Conservation (phyloP, 1,139 yeast genomes). For the Pichia sp. region DNA sequence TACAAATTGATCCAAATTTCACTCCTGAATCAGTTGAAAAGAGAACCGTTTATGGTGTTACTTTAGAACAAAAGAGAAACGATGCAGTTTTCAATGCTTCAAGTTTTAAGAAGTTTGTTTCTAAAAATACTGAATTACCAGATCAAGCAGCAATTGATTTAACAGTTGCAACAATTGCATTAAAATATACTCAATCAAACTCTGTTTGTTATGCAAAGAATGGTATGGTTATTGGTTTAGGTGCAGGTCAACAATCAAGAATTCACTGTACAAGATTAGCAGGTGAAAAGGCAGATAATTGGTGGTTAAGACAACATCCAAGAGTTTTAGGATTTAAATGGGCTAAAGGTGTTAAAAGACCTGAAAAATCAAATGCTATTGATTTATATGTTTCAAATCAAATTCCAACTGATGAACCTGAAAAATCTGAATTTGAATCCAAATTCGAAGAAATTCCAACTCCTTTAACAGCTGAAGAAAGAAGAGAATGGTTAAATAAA, state of each 20-base stretch:
- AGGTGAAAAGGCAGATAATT: constrained; percentile 98
- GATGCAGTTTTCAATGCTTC: constrained; percentile 89
- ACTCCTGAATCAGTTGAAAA: constrained; percentile 77
- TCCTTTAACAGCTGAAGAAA: constrained; percentile 78
- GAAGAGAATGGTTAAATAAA: constrained; percentile 78
- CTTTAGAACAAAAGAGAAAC: constrained; percentile 93
- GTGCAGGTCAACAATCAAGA: constrained; percentile 99
- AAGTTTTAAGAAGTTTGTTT: constrained; percentile 86
- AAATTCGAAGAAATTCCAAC: constrained; percentile 79
- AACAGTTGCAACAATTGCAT: constrained; percentile 93
- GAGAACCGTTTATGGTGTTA: constrained; percentile 93
- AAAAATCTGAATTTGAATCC: constrained; percentile 83
- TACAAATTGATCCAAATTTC: constrained; percentile 93
- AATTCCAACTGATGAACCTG: constrained; percentile 89
- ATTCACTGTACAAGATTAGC: constrained; percentile 98
- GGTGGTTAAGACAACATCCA: constrained; percentile 99
- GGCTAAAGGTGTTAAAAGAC: constrained; percentile 98
- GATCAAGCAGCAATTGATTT: constrained; percentile 91
- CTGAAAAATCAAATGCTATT: constrained; percentile 96
- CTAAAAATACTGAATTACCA: constrained; percentile 76
- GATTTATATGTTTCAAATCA: constrained; percentile 88
- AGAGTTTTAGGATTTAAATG: constrained; percentile 86
- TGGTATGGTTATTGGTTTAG: constrained; percentile 98
- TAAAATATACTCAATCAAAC: constrained; percentile 96
- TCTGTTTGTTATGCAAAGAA: constrained; percentile 97